A percentile compares a stretch with the other conserved stretches of the same genome.
Evolutionary conservation across 345 rosid species (phyloP).

Genomic region (Cardamine occulta): DNA sequence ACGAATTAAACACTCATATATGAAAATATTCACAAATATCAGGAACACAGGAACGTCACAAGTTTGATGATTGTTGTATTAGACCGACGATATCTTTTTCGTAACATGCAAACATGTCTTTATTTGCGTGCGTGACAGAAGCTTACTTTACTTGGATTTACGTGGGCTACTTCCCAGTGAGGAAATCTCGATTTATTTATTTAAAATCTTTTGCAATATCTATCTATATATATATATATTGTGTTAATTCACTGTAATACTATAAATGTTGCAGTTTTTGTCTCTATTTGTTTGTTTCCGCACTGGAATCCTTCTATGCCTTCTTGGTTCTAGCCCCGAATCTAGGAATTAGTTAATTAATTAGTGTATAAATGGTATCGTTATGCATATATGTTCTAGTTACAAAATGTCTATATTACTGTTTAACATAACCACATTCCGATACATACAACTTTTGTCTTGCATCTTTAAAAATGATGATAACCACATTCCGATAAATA

Average conservation of each 20-base stretch:
- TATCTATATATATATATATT: not conserved
- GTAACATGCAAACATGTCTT: constrained; percentile 26
- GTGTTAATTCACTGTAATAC: not conserved
- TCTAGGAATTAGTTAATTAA: not conserved
- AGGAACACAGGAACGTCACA: constrained; percentile 8
- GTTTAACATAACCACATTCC: not conserved
- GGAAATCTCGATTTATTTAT: constrained; percentile 1
- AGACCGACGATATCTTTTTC: constrained; percentile 24
- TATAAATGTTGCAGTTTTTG: not conserved
- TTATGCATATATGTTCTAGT: not conserved
- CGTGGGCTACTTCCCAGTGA: constrained; percentile 32
- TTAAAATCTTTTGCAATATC: not conserved
- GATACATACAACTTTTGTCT: not conserved
- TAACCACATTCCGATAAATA: no score
- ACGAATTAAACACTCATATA: not conserved
- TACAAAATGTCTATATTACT: not conserved
- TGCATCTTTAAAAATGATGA: not conserved
- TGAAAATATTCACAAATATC: constrained; percentile 12
- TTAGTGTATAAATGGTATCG: not conserved
- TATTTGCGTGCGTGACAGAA: constrained; percentile 37
- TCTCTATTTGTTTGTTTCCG: constrained; percentile 19
- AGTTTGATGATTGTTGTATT: constrained; percentile 12
- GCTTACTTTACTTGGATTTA: constrained; percentile 25
- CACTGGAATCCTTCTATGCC: not conserved
- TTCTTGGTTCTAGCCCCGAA: not conserved